These are phyloP conservation scores for Agaricales sp. DNA, from an alignment of 1,284 basidiomycete genomes.

Conservation along the genomic window DNA sequence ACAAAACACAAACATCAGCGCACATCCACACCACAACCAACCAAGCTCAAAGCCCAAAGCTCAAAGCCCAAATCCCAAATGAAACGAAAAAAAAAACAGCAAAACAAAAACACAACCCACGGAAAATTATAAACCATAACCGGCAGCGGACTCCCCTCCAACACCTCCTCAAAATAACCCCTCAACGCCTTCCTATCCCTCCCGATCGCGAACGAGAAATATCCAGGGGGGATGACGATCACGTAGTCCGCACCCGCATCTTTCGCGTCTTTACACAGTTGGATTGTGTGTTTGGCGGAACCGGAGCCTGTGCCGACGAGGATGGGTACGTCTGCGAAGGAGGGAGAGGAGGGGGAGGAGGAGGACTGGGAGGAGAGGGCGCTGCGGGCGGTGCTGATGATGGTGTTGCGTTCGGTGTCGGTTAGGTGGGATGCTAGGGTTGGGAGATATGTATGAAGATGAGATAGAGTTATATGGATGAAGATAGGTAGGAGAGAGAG, in stretches of 20 bases:
- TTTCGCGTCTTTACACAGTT: slow-evolving; percentile 2
- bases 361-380: slow-evolving; percentile 4
- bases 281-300: slow-evolving; percentile 1
- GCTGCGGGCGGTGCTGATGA: slow-evolving; percentile 8
- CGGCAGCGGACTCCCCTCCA: slow-evolving; percentile 4
- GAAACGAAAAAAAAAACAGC: not conserved
- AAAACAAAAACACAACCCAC: not conserved
- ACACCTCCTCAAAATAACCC: slow-evolving; percentile 1
- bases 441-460: not conserved
- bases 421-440: not conserved
- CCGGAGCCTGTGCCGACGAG: slow-evolving; percentile 3
- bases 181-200: slow-evolving; percentile 3
- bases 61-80: no score
- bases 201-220: slow-evolving; percentile 3
- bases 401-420: slow-evolving; percentile 7
- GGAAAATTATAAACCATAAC: slow-evolving; percentile 6
- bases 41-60: no score
- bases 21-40: no score
- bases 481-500: not conserved
- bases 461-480: not conserved
- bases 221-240: slow-evolving; percentile 3
- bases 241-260: slow-evolving; percentile 4
- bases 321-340: slow-evolving; percentile 5
- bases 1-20: not conserved
- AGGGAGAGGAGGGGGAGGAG: not conserved